These are phyloP conservation scores for Coemansia sp. DNA, from an alignment of 192 early-diverging fungal genomes.

Conservation along the genomic window DNA sequence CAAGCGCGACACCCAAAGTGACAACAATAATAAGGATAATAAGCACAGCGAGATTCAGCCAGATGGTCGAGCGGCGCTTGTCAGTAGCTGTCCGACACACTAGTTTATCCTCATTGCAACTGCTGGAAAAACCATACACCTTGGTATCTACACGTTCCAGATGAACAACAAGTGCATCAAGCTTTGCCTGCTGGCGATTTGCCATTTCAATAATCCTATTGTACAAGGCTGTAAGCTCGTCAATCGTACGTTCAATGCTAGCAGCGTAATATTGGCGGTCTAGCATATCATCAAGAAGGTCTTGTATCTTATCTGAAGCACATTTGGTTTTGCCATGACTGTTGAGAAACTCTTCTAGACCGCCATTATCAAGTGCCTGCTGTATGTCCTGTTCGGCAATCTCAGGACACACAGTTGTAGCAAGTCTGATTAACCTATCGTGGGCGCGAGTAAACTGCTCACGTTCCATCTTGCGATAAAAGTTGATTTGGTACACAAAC, in stretches of 20 bases:
- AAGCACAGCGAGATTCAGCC: conserved; percentile 15
- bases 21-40: conserved; percentile 17
- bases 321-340: background rate
- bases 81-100: background rate
- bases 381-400: conserved; percentile 24
- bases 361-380: conserved; percentile 16
- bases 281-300: conserved; percentile 22
- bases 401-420: conserved; percentile 24
- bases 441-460: conserved; percentile 23
- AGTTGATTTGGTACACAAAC: conserved; percentile 14
- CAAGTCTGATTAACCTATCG: conserved; percentile 29
- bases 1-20: conserved; percentile 6
- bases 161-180: conserved; percentile 25
- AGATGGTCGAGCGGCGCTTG: conserved; percentile 12
- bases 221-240: conserved; percentile 23
- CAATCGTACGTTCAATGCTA: conserved; percentile 23
- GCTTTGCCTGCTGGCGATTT: conserved; percentile 34
- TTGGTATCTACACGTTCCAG: background rate
- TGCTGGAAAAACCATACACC: no score
- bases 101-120: conserved; percentile 15
- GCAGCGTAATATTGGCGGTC: conserved; percentile 36
- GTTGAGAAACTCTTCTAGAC: conserved; percentile 12
- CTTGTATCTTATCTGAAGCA: conserved; percentile 20
- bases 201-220: conserved; percentile 29
- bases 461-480: conserved; percentile 30